Evolutionary conservation across 331 rosid species (phyloP), one percentile per base, ranked within the genome.

Genomic region (Malus hybrid): DNA sequence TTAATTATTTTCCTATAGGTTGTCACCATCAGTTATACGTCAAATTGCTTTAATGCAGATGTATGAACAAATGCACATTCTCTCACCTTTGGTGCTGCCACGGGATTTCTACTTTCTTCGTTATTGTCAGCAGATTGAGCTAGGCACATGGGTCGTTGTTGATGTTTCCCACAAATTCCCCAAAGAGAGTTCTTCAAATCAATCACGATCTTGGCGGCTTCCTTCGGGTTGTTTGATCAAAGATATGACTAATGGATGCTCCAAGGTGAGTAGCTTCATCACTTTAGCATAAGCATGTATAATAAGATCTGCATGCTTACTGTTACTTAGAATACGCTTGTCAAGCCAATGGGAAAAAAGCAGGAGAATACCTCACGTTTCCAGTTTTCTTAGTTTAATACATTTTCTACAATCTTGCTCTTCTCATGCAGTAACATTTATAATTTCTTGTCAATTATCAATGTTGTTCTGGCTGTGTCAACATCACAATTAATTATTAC

Each of bases 221-320:
- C 98, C 98, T 62, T 93, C 97, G 12, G 97, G 98, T 24, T 91
- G 92, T 82, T 60, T 91, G 80, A 87, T 93, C 75, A 76, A 87
- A 14, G 90, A 89, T 30, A 33, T 84, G 82, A 42, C 78, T 2
- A 63, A 83, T 77, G 87, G 87, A 12, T 83, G 76, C 32, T 85
- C 90, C 63, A 80, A 67, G 87, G 98, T 93, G 57, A 16, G 57
- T 52, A 66, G 56, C 46, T 65, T 52, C 50, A 5, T 44, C 36
- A 34, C 66, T 22, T 22, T 13, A 57, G 61, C 66, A 52, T 52
- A 52, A 52, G 10, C 10, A 52, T 33, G 6, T 58, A 15, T 22
- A 34, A 28, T 14, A 57, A 36, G 7, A 57, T 34, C 53, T 56
- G 9, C 13, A 55, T 57, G 24, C 57, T 52, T 19, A 11, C 6